These are phyloP conservation scores for Symmetrospora coprosmae DNA, from an alignment of 768 basidiomycete species.

Conservation along the genomic window DNA sequence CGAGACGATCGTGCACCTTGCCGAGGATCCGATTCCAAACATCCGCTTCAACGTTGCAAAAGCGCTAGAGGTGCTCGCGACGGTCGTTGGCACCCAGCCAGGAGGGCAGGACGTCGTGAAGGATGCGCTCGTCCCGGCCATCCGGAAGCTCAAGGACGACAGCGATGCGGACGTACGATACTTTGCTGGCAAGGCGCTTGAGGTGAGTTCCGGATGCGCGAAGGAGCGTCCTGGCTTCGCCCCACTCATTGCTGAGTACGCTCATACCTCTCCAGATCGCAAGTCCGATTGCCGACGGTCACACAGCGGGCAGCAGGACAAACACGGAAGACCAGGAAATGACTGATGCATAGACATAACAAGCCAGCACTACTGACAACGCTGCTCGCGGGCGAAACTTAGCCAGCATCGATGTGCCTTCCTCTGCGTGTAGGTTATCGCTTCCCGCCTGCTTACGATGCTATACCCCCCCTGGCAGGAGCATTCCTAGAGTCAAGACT, in stretches of 20 bases:
- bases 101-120: constrained; percentile 58
- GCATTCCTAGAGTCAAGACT: no score
- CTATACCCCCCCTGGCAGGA: no score
- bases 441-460: neutral
- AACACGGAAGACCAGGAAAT: constrained; percentile 14
- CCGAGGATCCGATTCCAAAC: constrained; percentile 86
- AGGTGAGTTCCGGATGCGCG: constrained; percentile 4
- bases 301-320: constrained; percentile 10
- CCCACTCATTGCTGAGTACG: neutral
- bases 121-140: constrained; percentile 59
- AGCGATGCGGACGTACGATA: constrained; percentile 90
- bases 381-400: neutral
- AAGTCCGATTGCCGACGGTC: constrained; percentile 13
- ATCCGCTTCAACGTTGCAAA: constrained; percentile 99
- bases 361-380: neutral
- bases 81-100: constrained; percentile 46
- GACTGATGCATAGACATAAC: constrained; percentile 7
- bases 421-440: neutral
- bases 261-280: constrained; percentile 17
- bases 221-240: neutral
- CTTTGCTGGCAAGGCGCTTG: constrained; percentile 60
- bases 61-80: constrained; percentile 73
- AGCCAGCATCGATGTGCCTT: neutral
- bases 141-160: constrained; percentile 77
- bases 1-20: constrained; percentile 63